Evolutionary conservation across 2,329 filamentous ascomycete genomes (phyloP), one percentile per base, ranked within the genome.

Genomic region (Calonectria naviculata): DNA sequence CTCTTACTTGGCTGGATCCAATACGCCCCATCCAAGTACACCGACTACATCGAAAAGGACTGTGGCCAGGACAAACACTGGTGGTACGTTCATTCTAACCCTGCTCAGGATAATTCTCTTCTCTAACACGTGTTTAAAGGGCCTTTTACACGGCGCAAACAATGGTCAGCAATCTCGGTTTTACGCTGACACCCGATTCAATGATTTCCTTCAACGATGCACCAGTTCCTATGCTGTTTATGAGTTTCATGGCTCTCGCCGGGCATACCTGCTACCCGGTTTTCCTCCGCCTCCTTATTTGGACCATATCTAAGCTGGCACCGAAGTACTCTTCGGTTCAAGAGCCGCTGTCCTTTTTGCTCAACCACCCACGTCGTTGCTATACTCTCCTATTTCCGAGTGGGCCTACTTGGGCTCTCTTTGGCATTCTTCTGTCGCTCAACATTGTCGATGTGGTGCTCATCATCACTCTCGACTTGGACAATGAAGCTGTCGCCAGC

Each of bases 381-480:
- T 92, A 90, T 75, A 92, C 89, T 5, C 85, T 90, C 4, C 85
- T 93, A 4, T 93, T 93, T 74, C 90, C 90, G 0, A 85, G 86
- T 36, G 81, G 82, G n/a, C 86, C 89, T 10, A 92, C 90, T 0
- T 92, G 89, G 89, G 87, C 87, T 74, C 84, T 92, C 0, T 83
- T 89, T 3, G 80, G 83, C 29, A 85, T 87, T 31, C 83, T 91
- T 4, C 72, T 90, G 9, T 78, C 82, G 3, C 84, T 92, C 17
- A 91, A 90, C 75, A 81, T 85, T 13, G 81, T 89, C 46, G 90
- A 91, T 78, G 83, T 88, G 9, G 79, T 91, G 3, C 83, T 92
- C 29, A 90, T 92, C 71, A 78, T 88, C 19, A 80, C 84, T 1
- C 79, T 88, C 7, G 85, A 89, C 67, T 82, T 91, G 28, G 81